Conservation (phyloP, 1,139 yeast genomes). For the Pichiaceae sp. region DNA sequence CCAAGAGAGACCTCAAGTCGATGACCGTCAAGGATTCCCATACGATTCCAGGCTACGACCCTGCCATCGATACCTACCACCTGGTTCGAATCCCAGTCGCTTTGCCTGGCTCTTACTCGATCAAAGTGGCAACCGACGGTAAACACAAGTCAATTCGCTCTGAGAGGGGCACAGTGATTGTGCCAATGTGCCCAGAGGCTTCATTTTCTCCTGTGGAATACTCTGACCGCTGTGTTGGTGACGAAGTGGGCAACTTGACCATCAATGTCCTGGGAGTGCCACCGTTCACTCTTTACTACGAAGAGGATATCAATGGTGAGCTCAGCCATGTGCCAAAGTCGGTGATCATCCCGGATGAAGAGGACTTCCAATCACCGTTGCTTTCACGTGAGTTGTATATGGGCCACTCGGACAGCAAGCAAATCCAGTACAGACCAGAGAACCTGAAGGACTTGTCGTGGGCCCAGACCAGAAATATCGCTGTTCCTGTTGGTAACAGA, state of each 20-base stretch:
- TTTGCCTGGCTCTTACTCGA: slow-evolving; percentile 66
- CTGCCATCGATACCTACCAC: background rate
- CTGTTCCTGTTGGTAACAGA: slow-evolving; percentile 40
- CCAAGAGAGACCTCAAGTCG: slow-evolving; percentile 47
- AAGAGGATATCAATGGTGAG: slow-evolving; percentile 42
- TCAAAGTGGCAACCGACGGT: slow-evolving; percentile 57
- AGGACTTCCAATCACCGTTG: slow-evolving; percentile 30
- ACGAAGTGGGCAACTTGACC: slow-evolving; percentile 30
- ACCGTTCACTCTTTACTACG: slow-evolving; percentile 60
- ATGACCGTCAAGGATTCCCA: slow-evolving; percentile 7
- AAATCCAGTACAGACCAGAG: slow-evolving; percentile 9
- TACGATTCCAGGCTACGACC: slow-evolving; percentile 29
- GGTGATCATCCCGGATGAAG: slow-evolving; percentile 18
- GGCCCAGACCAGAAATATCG: slow-evolving; percentile 42
- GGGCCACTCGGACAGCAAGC: slow-evolving; percentile 6
- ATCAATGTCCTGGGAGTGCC: slow-evolving; percentile 65
- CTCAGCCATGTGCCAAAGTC: slow-evolving; percentile 19
- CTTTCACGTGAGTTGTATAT: slow-evolving; percentile 19
- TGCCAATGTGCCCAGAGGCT: slow-evolving; percentile 76
- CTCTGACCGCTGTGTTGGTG: slow-evolving; percentile 61
- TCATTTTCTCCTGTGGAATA: slow-evolving; percentile 26
- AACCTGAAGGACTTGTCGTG: slow-evolving; percentile 37
- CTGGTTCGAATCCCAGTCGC: slow-evolving; percentile 25
- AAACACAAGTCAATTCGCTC: slow-evolving; percentile 58
- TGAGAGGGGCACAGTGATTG: slow-evolving; percentile 52